Evolutionary conservation across 306 rosid species (phyloP).

Genomic region (Parietaria judaica): DNA sequence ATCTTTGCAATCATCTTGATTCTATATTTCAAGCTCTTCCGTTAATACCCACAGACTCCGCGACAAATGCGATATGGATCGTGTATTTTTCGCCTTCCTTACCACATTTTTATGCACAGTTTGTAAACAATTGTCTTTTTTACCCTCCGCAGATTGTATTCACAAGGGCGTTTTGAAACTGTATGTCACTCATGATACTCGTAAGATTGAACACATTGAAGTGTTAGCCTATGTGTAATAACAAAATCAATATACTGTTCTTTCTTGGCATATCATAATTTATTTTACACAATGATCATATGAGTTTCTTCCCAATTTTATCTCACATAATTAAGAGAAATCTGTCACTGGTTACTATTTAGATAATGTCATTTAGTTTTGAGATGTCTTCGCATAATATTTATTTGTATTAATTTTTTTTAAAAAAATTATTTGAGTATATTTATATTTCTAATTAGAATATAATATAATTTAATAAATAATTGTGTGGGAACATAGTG

Average conservation of each 20-base stretch:
- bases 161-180: not conserved
- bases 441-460: no score
- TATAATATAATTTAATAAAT: no score
- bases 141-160: not conserved
- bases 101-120: constrained; percentile 4
- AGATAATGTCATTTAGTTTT: not conserved
- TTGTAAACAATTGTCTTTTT: constrained; percentile 2
- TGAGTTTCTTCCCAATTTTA: constrained; percentile 4
- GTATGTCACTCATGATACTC: not conserved
- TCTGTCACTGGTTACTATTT: not conserved
- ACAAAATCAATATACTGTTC: no score
- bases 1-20: constrained; percentile 46
- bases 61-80: constrained; percentile 16
- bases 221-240: no score
- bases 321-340: constrained; percentile 29
- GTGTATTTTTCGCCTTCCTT: constrained; percentile 13
- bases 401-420: no score
- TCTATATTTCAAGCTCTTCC: constrained; percentile 56
- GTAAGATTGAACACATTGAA: not conserved
- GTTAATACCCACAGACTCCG: constrained; percentile 13
- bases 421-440: no score
- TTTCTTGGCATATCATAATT: not conserved
- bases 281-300: not conserved
- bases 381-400: not conserved
- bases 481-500: no score